Evolutionary conservation across 2,329 filamentous ascomycete species (phyloP).

Genomic region (Ceratocystis harringtonii): DNA sequence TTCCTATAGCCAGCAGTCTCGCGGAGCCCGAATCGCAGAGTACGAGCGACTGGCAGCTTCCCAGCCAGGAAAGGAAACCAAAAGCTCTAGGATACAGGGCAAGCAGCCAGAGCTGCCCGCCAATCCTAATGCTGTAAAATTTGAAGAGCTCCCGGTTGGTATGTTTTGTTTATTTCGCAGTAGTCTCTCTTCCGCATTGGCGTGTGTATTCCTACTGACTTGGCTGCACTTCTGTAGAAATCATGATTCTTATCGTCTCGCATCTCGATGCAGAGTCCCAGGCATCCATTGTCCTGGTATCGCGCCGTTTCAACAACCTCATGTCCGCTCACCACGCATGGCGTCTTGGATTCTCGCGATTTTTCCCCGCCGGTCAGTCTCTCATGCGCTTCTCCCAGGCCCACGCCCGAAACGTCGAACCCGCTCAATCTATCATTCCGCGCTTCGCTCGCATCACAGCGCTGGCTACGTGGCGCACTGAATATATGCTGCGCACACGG

Average conservation of each 20-base stretch:
- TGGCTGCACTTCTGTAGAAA: conserved; percentile 44
- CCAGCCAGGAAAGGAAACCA: neutral
- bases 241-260: conserved; percentile 79
- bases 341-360: conserved; percentile 82
- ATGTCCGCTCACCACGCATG: conserved; percentile 88
- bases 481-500: conserved; percentile 79
- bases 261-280: conserved; percentile 78
- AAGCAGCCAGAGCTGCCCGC: neutral
- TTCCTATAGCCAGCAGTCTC: neutral
- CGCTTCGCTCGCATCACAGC: conserved; percentile 70
- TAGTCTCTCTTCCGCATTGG: conserved; percentile 5
- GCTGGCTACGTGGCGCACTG: conserved; percentile 85
- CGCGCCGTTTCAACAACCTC: conserved; percentile 68
- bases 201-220: conserved; percentile 14
- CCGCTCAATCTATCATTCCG: conserved; percentile 53
- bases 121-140: neutral
- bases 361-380: conserved; percentile 59
- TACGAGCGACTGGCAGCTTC: neutral
- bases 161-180: neutral
- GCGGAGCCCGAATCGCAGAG: neutral
- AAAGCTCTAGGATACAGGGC: neutral
- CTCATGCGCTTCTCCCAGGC: neutral
- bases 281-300: conserved; percentile 69
- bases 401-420: conserved; percentile 26
- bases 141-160: conserved; percentile 5